These are phyloP conservation scores for Phytophthora vignae DNA, from an alignment of 352 stramenopile species.

Conservation along the genomic window DNA sequence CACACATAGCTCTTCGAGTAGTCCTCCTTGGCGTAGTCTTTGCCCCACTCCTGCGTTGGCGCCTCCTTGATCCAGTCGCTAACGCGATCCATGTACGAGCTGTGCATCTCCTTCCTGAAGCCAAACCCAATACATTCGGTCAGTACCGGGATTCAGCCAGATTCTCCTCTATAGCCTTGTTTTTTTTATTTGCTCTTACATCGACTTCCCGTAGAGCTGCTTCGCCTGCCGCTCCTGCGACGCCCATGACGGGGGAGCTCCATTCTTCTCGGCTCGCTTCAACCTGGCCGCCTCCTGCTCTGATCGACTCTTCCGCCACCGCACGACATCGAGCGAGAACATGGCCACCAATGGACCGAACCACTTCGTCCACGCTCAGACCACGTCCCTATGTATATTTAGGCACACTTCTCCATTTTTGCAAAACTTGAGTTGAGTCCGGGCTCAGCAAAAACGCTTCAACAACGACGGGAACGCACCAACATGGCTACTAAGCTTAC, in stretches of 20 bases:
- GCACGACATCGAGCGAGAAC: conserved; percentile 69
- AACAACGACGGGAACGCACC: background rate
- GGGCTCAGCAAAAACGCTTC: too few relatives aligned
- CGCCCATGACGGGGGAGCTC: conserved; percentile 28
- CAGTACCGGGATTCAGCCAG: background rate
- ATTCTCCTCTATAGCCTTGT: background rate
- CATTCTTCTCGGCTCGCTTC: conserved; percentile 39
- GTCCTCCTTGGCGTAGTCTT: conserved; percentile 64
- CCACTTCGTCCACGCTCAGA: background rate
- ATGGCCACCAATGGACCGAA: conserved; percentile 30
- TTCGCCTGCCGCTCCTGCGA: conserved; percentile 48
- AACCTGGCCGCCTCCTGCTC: conserved; percentile 44
- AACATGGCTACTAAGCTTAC: conserved; percentile 25
- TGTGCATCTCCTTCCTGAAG: conserved; percentile 75
- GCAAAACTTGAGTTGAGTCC: background rate
- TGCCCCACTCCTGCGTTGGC: conserved; percentile 53
- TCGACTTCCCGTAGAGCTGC: conserved; percentile 67
- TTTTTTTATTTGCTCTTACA: conserved; percentile 26
- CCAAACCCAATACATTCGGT: background rate
- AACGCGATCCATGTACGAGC: conserved; percentile 67
- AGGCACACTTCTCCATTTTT: conserved; percentile 1
- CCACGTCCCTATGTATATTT: conserved; percentile 19
- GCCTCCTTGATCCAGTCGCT: conserved; percentile 57
- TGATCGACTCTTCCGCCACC: conserved; percentile 51
- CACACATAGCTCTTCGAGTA: conserved; percentile 62